Evolutionary conservation across 1,284 basidiomycete species (phyloP).

Genomic region (Veloboletus limbatus): DNA sequence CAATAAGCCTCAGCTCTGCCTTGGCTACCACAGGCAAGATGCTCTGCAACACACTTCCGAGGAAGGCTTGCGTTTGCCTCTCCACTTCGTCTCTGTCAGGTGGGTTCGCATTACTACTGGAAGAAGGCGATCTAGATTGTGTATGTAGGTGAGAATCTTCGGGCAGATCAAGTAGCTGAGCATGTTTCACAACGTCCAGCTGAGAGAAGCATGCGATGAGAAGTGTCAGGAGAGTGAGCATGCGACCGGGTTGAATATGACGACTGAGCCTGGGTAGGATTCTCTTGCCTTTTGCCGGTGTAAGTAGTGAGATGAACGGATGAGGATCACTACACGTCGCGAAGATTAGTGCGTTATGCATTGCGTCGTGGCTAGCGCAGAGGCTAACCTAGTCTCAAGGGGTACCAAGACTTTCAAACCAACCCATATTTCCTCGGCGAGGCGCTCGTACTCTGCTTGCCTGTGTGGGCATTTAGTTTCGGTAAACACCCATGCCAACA

Average conservation of each 20-base stretch:
- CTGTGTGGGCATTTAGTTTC: conserved; percentile 35
- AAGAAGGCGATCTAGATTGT: conserved; percentile 22
- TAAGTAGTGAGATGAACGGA: conserved; percentile 92
- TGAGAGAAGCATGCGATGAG: conserved; percentile 93
- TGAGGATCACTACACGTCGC: conserved; percentile 72
- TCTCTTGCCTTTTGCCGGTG: conserved; percentile 90
- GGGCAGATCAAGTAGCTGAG: conserved; percentile 65
- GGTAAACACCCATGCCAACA: background rate
- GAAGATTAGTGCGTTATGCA: conserved; percentile 5
- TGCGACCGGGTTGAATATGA: conserved; percentile 78
- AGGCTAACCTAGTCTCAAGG: conserved; percentile 77
- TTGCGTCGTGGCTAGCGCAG: background rate
- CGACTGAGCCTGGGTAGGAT: conserved; percentile 87
- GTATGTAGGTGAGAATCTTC: conserved; percentile 45
- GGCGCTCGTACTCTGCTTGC: conserved; percentile 57
- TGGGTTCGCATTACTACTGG: conserved; percentile 14
- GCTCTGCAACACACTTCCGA: conserved; percentile 82
- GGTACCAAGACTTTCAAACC: conserved; percentile 86
- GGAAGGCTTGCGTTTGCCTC: conserved; percentile 85
- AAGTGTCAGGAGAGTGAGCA: conserved; percentile 86
- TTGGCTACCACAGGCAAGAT: conserved; percentile 80
- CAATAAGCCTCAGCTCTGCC: conserved; percentile 79
- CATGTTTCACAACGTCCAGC: conserved; percentile 83
- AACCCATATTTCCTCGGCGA: conserved; percentile 77
- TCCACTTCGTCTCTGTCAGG: conserved; percentile 74